phyloP scores from a whole-genome alignment of 129 eudicot genomes.

The Saposhnikovia divaricata region DNA sequence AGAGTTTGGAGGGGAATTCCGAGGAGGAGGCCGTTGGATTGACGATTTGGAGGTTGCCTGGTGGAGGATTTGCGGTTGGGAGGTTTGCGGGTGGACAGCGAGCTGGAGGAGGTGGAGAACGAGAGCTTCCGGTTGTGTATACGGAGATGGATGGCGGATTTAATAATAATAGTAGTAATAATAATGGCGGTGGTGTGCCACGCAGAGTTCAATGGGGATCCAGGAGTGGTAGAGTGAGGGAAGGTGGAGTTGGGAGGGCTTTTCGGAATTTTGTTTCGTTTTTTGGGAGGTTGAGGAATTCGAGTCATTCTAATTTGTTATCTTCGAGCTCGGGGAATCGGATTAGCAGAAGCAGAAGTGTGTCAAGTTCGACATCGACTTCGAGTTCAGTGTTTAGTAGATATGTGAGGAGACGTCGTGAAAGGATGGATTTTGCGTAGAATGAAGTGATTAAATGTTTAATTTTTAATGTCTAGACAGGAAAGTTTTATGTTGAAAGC shows the following conservation, averaged over 20 bases:
- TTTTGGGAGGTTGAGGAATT: slow-evolving; percentile 45
- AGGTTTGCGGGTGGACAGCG: slow-evolving; percentile 39
- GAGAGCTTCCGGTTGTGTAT: slow-evolving; percentile 50
- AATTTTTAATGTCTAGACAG: neutral
- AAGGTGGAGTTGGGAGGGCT: slow-evolving; percentile 45
- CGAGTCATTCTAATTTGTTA: slow-evolving; percentile 8
- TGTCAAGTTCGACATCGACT: slow-evolving; percentile 22
- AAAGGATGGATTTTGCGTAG: slow-evolving; percentile 36
- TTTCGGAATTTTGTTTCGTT: slow-evolving; percentile 50
- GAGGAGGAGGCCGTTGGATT: slow-evolving; percentile 46
- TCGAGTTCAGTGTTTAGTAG: slow-evolving; percentile 37
- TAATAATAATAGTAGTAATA: slow-evolving; percentile 22
- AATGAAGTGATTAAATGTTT: slow-evolving; percentile 25
- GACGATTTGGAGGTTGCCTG: slow-evolving; percentile 71
- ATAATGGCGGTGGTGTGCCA: slow-evolving; percentile 33
- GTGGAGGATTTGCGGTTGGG: slow-evolving; percentile 79
- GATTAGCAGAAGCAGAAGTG: slow-evolving; percentile 34
- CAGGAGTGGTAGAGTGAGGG: slow-evolving; percentile 33
- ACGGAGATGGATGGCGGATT: slow-evolving; percentile 69
- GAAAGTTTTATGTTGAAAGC: slow-evolving; percentile 7
- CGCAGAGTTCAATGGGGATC: slow-evolving; percentile 45
- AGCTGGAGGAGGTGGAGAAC: slow-evolving; percentile 24
- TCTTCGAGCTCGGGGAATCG: neutral
- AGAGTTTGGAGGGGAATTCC: neutral
- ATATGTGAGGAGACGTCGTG: slow-evolving; percentile 34